A percentile compares a stretch with the other conserved stretches of the same genome.
Conservation (phyloP, 2,329 filamentous ascomycete genomes). For the Stemphylium vesicarium region DNA sequence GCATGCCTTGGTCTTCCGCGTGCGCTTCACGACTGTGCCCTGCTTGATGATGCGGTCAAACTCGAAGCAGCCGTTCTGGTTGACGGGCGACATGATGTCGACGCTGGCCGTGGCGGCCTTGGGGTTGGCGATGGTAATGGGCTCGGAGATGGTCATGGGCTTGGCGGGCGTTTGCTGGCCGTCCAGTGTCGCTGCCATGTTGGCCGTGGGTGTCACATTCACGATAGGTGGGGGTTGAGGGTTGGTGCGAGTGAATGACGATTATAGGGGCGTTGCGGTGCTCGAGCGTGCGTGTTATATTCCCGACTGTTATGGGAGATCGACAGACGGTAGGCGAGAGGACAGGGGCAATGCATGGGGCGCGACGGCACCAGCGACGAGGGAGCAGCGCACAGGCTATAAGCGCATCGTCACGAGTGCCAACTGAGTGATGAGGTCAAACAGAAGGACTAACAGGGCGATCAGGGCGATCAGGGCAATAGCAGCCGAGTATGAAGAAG, state of each 20-base stretch:
- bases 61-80: constrained; percentile 93
- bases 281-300: constrained; percentile 7
- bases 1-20: constrained; percentile 75
- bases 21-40: constrained; percentile 84
- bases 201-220: constrained; percentile 26
- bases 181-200: constrained; percentile 29
- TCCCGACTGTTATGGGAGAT: constrained; percentile 4
- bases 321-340: constrained; percentile 4
- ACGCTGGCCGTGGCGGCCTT: constrained; percentile 48
- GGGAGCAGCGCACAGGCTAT: constrained; percentile 2
- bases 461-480: too few species aligned
- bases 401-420: constrained; percentile 1
- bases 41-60: constrained; percentile 93
- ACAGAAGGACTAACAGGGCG: too few species aligned
- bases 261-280: constrained; percentile 4
- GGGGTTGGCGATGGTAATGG: constrained; percentile 15
- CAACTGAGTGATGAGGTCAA: background rate
- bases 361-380: constrained; percentile 3
- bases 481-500: too few species aligned
- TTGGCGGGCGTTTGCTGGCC: constrained; percentile 34
- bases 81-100: constrained; percentile 81
- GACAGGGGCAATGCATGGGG: constrained; percentile 33
- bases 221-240: constrained; percentile 12
- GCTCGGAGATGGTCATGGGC: constrained; percentile 28
- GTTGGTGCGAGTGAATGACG: constrained; percentile 2